Base-by-base conservation (phyloP, 2,329 filamentous ascomycete genomes). In the Akanthomyces lecanii region DNA sequence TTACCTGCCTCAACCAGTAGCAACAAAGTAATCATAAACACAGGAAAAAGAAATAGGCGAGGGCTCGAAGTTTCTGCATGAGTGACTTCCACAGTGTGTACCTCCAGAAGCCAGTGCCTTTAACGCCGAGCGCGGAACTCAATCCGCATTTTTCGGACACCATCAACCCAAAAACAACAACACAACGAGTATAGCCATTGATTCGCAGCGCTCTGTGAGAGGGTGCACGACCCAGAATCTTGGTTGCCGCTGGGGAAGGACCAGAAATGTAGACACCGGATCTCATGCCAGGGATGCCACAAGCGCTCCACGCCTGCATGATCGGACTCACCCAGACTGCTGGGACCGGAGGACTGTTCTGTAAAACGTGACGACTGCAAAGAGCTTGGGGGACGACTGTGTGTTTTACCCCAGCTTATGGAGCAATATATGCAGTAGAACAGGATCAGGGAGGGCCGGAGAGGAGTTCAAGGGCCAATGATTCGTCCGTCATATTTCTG, bases 401-500 rank as follows among this genome's bases (percentile, higher is more conserved):
- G 30, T 55, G 59, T 56, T 54, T 56, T 40, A 55, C 51, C 52
- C 44, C 51, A 50, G 33, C 51, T 62, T 40, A 55, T 30, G 51
- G 51, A 23, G 59, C 44, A 55, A 55, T 55, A 62, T 21, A 61
- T 28, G 47, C 25, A 44, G 44, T 25, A 40, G n/a, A n/a, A 14
- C 5, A 25, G 42, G 59, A 3, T 30, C 10, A 18, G 30, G 18
- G 44, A 25, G 44, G 21, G n/a, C 51, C 18, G 47, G 21, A 51
- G 36, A 44, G 14, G 12, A 21, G 30, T 18, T 40, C 44, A 55
- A 50, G 30, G 30, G 16, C 21, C 10, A 18, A 5, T 62, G 59
- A 62, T 62, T 62, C 51, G 59, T 50, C 36, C 51, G 51, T 62
- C 59, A 62, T 18, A 62, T 62, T 62, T 55, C 25, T 45, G 25